Conservation (phyloP, 495 filamentous ascomycete species). For the Talaromyces wortmannii region DNA sequence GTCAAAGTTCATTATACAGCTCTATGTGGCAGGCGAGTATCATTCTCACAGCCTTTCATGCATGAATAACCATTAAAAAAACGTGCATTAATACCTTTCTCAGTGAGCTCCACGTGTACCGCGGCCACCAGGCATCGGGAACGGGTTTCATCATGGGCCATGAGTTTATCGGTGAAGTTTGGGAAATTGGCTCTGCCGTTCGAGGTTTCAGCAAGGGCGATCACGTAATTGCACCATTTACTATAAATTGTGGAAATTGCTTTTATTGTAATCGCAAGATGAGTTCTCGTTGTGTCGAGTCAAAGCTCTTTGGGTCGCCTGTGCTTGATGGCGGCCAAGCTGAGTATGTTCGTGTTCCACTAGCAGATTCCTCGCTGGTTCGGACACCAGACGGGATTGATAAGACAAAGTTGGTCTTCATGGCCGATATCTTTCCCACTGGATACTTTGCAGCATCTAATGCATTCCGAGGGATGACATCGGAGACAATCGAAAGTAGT, state of each 20-base stretch:
- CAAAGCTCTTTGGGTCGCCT: slow-evolving; percentile 53
- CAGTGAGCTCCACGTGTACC: slow-evolving; percentile 22
- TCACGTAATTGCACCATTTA: slow-evolving; percentile 29
- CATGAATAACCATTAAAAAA: too few species aligned
- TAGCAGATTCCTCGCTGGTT: background rate
- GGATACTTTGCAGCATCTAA: background rate
- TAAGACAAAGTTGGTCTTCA: background rate
- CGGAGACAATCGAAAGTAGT: background rate
- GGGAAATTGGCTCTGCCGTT: slow-evolving; percentile 11
- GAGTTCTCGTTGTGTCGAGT: slow-evolving; percentile 60
- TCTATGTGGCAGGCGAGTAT: background rate
- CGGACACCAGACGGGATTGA: background rate
- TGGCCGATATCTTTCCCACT: slow-evolving; percentile 3
- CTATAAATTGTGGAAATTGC: background rate
- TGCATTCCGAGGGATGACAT: background rate
- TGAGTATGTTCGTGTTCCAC: slow-evolving; percentile 4
- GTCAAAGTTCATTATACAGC: background rate
- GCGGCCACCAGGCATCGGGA: slow-evolving; percentile 27
- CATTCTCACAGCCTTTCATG: background rate
- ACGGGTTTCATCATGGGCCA: slow-evolving; percentile 61
- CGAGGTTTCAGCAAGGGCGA: slow-evolving; percentile 60
- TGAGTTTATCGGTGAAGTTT: slow-evolving; percentile 18
- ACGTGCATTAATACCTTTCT: too few species aligned
- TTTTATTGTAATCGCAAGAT: slow-evolving; percentile 37
- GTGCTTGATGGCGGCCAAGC: background rate